Evolutionary conservation across 768 basidiomycete species (phyloP).

Genomic region (Termitomyces sp.): DNA sequence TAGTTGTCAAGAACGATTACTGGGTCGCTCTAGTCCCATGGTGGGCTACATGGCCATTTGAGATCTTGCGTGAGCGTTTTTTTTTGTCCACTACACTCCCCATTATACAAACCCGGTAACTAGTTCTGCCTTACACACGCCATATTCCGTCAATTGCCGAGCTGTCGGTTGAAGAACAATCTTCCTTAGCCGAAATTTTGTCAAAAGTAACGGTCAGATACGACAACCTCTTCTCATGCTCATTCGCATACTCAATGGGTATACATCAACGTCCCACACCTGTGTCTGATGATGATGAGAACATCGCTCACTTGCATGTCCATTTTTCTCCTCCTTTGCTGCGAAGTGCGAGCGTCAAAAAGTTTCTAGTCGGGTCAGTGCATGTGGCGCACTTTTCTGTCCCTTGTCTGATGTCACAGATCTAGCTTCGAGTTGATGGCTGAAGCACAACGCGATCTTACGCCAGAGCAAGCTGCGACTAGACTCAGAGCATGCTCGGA

Average conservation of each 20-base stretch:
- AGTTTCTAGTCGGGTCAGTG: conserved; percentile 85
- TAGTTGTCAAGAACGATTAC: conserved; percentile 69
- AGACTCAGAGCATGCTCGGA: conserved; percentile 52
- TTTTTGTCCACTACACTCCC: not conserved
- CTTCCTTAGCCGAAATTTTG: conserved; percentile 64
- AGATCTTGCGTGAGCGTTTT: conserved; percentile 59
- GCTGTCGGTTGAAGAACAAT: conserved; percentile 58
- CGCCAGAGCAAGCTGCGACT: conserved; percentile 82
- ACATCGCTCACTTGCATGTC: conserved; percentile 78
- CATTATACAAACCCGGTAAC: conserved; percentile 3
- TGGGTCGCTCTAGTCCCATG: conserved; percentile 89
- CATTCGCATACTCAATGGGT: conserved; percentile 95
- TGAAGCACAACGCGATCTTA: conserved; percentile 87
- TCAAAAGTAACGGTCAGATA: conserved; percentile 63
- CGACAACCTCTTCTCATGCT: conserved; percentile 79
- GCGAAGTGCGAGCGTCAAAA: conserved; percentile 76
- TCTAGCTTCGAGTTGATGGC: conserved; percentile 85
- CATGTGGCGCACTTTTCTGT: not conserved
- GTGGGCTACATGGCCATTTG: conserved; percentile 97
- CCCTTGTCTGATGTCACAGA: not conserved
- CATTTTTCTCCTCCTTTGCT: conserved; percentile 87
- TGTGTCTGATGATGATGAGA: conserved; percentile 35
- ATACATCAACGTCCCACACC: conserved; percentile 82
- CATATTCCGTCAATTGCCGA: conserved; percentile 73
- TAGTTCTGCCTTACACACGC: conserved; percentile 74